Evolutionary conservation across 768 basidiomycete genomes (phyloP).

Genomic region (Lentinula sp.): DNA sequence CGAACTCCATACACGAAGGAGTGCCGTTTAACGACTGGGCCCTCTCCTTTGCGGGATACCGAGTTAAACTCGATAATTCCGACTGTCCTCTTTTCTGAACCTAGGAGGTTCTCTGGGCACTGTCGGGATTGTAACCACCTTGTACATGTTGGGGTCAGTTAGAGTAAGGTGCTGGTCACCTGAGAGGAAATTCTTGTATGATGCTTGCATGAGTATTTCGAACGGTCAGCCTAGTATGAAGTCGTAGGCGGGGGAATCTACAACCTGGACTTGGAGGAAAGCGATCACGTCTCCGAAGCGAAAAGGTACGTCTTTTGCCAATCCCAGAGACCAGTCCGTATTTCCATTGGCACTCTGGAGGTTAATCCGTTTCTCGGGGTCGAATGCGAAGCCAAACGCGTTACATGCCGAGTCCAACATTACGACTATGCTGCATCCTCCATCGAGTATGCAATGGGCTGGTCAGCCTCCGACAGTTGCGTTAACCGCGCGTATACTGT

Average conservation of each 20-base stretch:
- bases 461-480: background rate
- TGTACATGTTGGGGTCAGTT: background rate
- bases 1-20: background rate
- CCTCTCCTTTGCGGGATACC: background rate
- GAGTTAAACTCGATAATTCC: background rate
- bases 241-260: constrained; percentile 8
- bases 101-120: background rate
- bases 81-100: background rate
- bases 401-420: background rate
- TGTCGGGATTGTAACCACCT: constrained; percentile 4
- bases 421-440: background rate
- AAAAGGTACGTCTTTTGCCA: constrained; percentile 10
- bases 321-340: constrained; percentile 3
- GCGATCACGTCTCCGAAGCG: background rate
- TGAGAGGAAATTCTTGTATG: background rate
- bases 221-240: constrained; percentile 11
- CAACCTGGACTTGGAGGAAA: constrained; percentile 10
- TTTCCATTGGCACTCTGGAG: too few relatives aligned
- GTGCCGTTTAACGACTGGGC: constrained; percentile 3
- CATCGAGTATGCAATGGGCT: background rate
- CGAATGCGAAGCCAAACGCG: background rate
- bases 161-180: background rate
- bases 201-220: constrained; percentile 1
- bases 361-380: background rate
- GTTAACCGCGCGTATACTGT: background rate